Evolutionary conservation across 257 asterid genomes (phyloP).

Genomic region (Agastache rugosa): DNA sequence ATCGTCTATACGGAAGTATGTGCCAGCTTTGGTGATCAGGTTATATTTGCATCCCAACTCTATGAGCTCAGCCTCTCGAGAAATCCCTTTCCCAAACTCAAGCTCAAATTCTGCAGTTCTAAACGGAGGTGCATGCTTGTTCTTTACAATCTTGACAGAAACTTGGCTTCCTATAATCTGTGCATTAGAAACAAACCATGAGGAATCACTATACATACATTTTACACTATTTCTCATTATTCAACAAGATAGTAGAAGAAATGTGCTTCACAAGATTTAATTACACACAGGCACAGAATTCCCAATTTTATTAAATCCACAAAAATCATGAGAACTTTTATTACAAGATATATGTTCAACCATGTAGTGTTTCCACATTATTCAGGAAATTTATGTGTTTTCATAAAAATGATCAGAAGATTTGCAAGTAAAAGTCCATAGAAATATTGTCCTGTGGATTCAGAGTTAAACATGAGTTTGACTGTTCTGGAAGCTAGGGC

Average conservation of each 20-base stretch:
- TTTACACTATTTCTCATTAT: neutral
- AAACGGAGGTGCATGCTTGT: slow-evolving; percentile 96
- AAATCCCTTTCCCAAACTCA: slow-evolving; percentile 89
- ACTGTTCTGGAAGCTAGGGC: neutral
- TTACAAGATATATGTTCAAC: neutral
- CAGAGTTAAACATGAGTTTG: neutral
- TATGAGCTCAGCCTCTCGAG: slow-evolving; percentile 73
- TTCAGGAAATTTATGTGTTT: neutral
- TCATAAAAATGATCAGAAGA: neutral
- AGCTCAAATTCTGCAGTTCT: slow-evolving; percentile 82
- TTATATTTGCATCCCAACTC: slow-evolving; percentile 81
- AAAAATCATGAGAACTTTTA: neutral
- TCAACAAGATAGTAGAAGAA: neutral
- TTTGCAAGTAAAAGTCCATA: neutral
- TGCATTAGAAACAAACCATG: slow-evolving; percentile 40
- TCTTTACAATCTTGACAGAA: slow-evolving; percentile 84
- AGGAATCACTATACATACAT: neutral
- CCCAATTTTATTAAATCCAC: neutral
- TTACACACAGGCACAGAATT: neutral
- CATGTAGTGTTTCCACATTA: neutral
- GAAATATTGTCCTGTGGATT: slow-evolving; percentile 2
- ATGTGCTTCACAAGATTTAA: neutral
- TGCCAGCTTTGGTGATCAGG: slow-evolving; percentile 52
- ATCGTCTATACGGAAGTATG: slow-evolving; percentile 42
- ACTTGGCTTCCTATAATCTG: slow-evolving; percentile 88